Conservation (phyloP, 371 early-diverging fungal genomes). For the Actinomucor elegans region DNA sequence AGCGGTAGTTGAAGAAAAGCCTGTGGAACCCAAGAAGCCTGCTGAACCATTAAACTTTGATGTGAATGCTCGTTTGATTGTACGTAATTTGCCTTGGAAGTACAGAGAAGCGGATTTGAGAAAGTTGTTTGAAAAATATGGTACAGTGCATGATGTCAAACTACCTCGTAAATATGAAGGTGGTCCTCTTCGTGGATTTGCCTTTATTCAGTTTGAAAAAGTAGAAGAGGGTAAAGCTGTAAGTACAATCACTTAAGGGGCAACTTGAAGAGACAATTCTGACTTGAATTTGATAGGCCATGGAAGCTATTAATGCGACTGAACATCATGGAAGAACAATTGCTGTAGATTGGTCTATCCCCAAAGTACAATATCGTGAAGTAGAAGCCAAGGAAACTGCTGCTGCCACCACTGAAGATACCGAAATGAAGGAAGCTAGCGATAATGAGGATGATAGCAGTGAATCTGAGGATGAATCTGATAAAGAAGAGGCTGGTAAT, state of each 20-base stretch:
- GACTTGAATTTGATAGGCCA: slow-evolving; percentile 63
- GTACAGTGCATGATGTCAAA: slow-evolving; percentile 63
- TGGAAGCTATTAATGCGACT: slow-evolving; percentile 75
- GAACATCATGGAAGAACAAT: slow-evolving; percentile 71
- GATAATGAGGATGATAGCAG: slow-evolving; percentile 16
- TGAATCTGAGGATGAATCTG: slow-evolving; percentile 30
- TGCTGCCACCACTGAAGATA: slow-evolving; percentile 19
- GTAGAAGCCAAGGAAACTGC: slow-evolving; percentile 49
- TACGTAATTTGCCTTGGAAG: slow-evolving; percentile 90
- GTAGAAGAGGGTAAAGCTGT: slow-evolving; percentile 65
- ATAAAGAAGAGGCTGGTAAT: slow-evolving; percentile 17
- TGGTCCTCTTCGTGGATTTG: slow-evolving; percentile 83
- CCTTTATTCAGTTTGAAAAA: slow-evolving; percentile 80
- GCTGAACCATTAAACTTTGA: slow-evolving; percentile 20
- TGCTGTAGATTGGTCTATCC: slow-evolving; percentile 84
- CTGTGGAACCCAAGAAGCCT: slow-evolving; percentile 8
- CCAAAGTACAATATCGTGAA: slow-evolving; percentile 71
- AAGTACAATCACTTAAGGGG: too few species aligned
- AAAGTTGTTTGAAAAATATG: slow-evolving; percentile 57
- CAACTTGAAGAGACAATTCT: too few species aligned
- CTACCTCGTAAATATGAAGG: slow-evolving; percentile 78
- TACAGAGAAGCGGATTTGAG: slow-evolving; percentile 64
- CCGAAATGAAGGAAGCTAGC: slow-evolving; percentile 26
- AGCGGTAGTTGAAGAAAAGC: background rate
- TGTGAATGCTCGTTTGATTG: slow-evolving; percentile 74